These are phyloP conservation scores for Theobroma cacao DNA, from an alignment of 345 rosid species.

Conservation along the genomic window DNA sequence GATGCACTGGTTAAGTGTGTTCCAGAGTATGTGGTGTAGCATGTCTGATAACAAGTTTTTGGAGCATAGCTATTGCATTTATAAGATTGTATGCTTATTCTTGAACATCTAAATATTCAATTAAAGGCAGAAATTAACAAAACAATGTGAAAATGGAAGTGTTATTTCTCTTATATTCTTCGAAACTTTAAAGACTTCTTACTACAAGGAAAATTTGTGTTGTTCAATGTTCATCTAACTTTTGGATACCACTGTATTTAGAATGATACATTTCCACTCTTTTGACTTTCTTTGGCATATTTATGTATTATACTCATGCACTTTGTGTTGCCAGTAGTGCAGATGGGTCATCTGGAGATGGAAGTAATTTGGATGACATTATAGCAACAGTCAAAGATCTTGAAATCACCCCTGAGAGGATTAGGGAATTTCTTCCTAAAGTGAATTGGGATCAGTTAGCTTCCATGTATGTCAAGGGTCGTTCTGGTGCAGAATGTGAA, in stretches of 20 bases:
- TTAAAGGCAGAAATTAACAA: background rate
- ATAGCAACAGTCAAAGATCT: conserved; percentile 53
- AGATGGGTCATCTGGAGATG: conserved; percentile 40
- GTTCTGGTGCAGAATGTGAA: conserved; percentile 84
- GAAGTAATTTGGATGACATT: conserved; percentile 41
- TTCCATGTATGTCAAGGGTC: conserved; percentile 51
- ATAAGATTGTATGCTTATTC: background rate
- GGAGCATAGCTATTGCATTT: background rate
- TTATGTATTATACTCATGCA: conserved; percentile 12
- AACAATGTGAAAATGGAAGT: background rate
- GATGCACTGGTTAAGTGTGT: background rate
- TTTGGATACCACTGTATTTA: background rate
- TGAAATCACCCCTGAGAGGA: conserved; percentile 70
- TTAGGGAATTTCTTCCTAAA: conserved; percentile 73
- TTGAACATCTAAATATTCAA: conserved; percentile 1
- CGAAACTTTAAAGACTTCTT: background rate
- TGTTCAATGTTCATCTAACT: background rate
- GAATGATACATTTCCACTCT: background rate
- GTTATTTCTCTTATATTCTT: background rate
- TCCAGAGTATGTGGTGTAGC: background rate
- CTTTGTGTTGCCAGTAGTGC: conserved; percentile 45
- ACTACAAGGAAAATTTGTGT: background rate
- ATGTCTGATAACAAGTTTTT: background rate
- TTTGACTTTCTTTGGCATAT: conserved; percentile 5
- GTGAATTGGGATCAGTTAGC: conserved; percentile 84